A percentile compares a stretch with the other conserved stretches of the same genome.
These are phyloP conservation scores for Erodium moschatum DNA, from an alignment of 441 rosid species.

Conservation along the genomic window DNA sequence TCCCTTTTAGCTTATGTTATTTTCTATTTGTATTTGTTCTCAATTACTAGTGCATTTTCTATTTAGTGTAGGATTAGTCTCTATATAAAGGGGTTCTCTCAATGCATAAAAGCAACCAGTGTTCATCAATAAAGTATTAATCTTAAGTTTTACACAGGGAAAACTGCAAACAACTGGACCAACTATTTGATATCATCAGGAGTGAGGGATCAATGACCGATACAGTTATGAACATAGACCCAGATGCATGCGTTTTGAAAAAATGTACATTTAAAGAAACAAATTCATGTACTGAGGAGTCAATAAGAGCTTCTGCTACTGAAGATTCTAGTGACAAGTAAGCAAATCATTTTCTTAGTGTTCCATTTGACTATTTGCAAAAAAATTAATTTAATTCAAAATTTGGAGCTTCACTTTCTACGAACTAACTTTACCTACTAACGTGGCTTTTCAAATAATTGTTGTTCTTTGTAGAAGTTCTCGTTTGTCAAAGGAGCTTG, in stretches of 20 bases:
- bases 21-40: too few relatives aligned
- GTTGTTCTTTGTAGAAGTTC: constrained; percentile 29
- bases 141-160: constrained; percentile 36
- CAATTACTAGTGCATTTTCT: too few relatives aligned
- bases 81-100: too few relatives aligned
- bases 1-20: too few relatives aligned
- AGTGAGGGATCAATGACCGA: constrained; percentile 49
- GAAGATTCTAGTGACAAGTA: constrained; percentile 55
- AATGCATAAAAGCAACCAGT: too few relatives aligned
- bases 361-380: too few relatives aligned
- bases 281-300: constrained; percentile 31
- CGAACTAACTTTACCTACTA: too few relatives aligned
- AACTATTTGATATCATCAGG: constrained; percentile 53
- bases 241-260: constrained; percentile 34
- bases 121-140: too few relatives aligned
- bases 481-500: constrained; percentile 50
- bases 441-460: too few relatives aligned
- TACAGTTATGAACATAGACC: constrained; percentile 46
- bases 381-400: too few relatives aligned
- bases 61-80: too few relatives aligned
- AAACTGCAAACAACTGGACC: constrained; percentile 52
- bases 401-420: too few relatives aligned
- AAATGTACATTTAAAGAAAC: constrained; percentile 27
- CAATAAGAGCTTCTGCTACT: constrained; percentile 49
- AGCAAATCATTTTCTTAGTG: background rate